Conservation (phyloP, 345 rosid species). For the Rubroshorea leprosula region DNA sequence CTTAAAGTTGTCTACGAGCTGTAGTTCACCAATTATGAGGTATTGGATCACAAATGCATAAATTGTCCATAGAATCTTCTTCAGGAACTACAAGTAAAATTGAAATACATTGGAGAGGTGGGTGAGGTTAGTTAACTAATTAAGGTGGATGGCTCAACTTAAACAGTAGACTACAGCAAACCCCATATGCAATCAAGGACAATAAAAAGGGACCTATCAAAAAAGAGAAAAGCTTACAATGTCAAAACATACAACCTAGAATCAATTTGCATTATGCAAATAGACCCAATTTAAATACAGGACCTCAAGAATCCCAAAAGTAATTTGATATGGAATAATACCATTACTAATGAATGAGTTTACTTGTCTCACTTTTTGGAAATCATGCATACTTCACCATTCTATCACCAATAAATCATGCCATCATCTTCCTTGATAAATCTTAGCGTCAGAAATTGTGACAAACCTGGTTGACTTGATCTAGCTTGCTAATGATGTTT, state of each 20-base stretch:
- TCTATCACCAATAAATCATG: neutral
- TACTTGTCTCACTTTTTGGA: neutral
- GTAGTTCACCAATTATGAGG: too few species aligned
- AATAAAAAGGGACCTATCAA: neutral
- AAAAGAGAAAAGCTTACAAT: neutral
- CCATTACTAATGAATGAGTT: neutral
- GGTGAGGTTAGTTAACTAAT: too few species aligned
- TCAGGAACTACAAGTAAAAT: too few species aligned
- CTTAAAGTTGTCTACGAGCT: too few species aligned
- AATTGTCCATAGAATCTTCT: too few species aligned
- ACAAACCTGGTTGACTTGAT: conserved; percentile 61
- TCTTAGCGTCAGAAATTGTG: neutral
- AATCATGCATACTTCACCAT: neutral
- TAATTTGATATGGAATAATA: neutral
- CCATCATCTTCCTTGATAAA: neutral
- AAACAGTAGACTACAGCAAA: too few species aligned
- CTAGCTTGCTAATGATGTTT: conserved; percentile 59
- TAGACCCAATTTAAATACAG: neutral
- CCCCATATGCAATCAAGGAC: too few species aligned
- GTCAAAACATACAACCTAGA: neutral
- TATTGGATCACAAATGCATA: too few species aligned
- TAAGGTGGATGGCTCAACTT: too few species aligned
- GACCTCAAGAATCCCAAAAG: neutral
- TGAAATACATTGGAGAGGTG: too few species aligned
- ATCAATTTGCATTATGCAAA: too few species aligned